Evolutionary conservation across 306 rosid genomes (phyloP).

Genomic region (Prunus mongolica): DNA sequence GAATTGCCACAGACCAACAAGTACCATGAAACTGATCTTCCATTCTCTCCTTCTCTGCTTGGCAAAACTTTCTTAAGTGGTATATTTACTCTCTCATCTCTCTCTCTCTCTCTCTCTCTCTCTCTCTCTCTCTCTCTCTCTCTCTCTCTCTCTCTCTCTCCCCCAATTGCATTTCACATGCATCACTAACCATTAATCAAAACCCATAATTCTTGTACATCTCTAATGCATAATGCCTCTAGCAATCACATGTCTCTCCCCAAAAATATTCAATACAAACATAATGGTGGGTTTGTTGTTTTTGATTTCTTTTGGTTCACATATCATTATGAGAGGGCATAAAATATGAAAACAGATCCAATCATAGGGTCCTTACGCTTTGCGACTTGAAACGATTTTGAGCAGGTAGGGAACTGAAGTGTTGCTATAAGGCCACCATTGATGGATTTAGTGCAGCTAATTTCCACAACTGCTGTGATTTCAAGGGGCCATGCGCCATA

Average conservation of each 20-base stretch:
- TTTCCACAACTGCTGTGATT: conserved; percentile 75
- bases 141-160: conserved; percentile 2
- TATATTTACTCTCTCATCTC: background rate
- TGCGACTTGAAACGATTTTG: background rate
- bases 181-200: background rate
- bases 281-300: background rate
- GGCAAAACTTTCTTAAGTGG: conserved; percentile 69
- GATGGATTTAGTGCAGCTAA: conserved; percentile 78
- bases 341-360: conserved; percentile 7
- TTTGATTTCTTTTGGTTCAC: background rate
- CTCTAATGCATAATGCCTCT: background rate
- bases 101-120: conserved; percentile 22
- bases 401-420: conserved; percentile 78
- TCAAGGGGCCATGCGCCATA: conserved; percentile 89
- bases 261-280: background rate
- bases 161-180: background rate
- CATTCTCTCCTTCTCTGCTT: conserved; percentile 63
- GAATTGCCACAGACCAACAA: conserved; percentile 47
- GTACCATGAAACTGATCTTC: conserved; percentile 73
- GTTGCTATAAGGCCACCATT: conserved; percentile 78
- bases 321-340: conserved; percentile 1
- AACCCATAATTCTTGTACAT: background rate
- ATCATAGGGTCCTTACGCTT: background rate
- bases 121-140: background rate
- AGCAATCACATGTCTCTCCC: background rate